Percentiles rank a stretch among this genome's conserved stretches.
These are phyloP conservation scores for Cyphellophora attinorum DNA, from an alignment of 2,329 filamentous ascomycete species.

Conservation along the genomic window DNA sequence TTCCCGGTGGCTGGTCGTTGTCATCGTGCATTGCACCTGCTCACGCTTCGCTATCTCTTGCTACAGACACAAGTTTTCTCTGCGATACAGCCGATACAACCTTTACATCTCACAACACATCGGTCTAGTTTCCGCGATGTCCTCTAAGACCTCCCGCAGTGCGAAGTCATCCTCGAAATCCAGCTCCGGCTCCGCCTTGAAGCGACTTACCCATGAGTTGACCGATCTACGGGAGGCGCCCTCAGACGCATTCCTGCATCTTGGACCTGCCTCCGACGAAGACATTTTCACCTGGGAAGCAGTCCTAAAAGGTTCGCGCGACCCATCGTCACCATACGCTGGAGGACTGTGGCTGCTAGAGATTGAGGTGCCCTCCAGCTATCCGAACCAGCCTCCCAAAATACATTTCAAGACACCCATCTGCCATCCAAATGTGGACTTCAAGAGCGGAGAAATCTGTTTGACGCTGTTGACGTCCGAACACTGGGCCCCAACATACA, in stretches of 20 bases:
- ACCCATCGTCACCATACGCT: conserved; percentile 20
- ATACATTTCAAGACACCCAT: conserved; percentile 77
- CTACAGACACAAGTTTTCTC: too few relatives aligned
- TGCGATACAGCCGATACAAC: too few relatives aligned
- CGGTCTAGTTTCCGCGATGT: too few relatives aligned
- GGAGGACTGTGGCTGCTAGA: conserved; percentile 74
- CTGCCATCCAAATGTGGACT: conserved; percentile 72
- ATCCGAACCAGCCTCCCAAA: conserved; percentile 68
- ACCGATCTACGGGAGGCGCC: conserved; percentile 47
- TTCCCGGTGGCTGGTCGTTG: too few relatives aligned
- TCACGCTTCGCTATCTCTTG: too few relatives aligned
- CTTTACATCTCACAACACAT: too few relatives aligned
- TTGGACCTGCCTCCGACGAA: conserved; percentile 47
- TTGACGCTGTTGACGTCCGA: conserved; percentile 67
- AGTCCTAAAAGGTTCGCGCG: conserved; percentile 46
- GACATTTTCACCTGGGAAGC: conserved; percentile 52
- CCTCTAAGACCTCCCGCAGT: conserved; percentile 3
- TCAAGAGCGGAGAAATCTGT: conserved; percentile 79
- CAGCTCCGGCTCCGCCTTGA: conserved; percentile 30
- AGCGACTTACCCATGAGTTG: conserved; percentile 54
- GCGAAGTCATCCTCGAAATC: conserved; percentile 10
- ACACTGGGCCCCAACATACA: conserved; percentile 81
- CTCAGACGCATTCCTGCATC: conserved; percentile 46
- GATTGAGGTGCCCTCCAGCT: conserved; percentile 66
- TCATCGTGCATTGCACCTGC: too few relatives aligned